Conservation (phyloP, 169 alveolate genomes). For the Cryptosporidium parvum region DNA sequence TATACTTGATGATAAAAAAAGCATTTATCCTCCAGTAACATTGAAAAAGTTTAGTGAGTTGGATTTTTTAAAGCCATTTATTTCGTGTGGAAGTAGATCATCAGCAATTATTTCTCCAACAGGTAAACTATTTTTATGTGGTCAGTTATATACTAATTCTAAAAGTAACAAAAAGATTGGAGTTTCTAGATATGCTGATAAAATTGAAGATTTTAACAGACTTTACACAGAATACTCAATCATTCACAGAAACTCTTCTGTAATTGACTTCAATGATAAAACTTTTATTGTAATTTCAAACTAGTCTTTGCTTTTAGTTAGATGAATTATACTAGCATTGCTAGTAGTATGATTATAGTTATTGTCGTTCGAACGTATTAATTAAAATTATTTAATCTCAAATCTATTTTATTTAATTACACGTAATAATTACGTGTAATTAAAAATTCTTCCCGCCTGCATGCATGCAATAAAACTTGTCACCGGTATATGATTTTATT, state of each 20-base stretch:
- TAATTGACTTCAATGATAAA: conserved; percentile 31
- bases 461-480: not conserved
- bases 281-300: conserved; percentile 34
- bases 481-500: not conserved
- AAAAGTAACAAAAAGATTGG: conserved; percentile 23
- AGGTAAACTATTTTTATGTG: conserved; percentile 70
- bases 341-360: not conserved
- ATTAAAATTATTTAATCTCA: not conserved
- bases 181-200: conserved; percentile 58
- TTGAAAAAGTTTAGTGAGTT: conserved; percentile 42
- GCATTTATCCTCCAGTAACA: conserved; percentile 38
- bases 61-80: conserved; percentile 40
- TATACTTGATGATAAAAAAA: conserved; percentile 27
- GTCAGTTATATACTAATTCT: conserved; percentile 22
- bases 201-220: conserved; percentile 6
- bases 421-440: not conserved
- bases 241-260: conserved; percentile 35
- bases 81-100: conserved; percentile 53
- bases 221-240: conserved; percentile 45
- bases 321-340: not conserved
- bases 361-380: not conserved
- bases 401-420: not conserved
- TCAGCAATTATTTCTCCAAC: conserved; percentile 67
- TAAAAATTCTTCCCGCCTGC: not conserved
- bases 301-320: not conserved